These are phyloP conservation scores for Arctium lappa DNA, from an alignment of 129 eudicot genomes.

Conservation along the genomic window DNA sequence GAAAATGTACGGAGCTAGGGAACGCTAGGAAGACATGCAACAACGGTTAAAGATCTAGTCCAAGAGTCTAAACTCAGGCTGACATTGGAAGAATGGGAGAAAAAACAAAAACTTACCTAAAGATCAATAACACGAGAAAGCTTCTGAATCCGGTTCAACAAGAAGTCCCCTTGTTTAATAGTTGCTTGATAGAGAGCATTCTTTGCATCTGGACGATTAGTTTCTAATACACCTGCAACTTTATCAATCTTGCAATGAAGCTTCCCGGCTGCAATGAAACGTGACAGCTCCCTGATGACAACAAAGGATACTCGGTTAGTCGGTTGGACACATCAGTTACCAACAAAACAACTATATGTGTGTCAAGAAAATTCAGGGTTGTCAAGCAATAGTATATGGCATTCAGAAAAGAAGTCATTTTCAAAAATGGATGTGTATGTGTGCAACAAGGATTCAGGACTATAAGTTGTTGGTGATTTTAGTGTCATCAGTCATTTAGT, in stretches of 20 bases:
- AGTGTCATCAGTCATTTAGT: neutral
- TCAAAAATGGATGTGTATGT: too few species aligned
- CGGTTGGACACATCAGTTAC: neutral
- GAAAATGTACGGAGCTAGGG: neutral
- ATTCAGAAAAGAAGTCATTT: too few species aligned
- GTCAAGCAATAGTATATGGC: too few species aligned
- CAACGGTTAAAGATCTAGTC: neutral
- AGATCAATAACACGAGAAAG: slow-evolving; percentile 95
- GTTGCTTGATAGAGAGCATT: slow-evolving; percentile 97
- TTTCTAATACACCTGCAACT: slow-evolving; percentile 95
- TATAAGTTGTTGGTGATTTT: neutral
- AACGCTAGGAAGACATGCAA: neutral
- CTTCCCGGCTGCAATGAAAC: slow-evolving; percentile 96
- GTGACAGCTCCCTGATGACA: slow-evolving; percentile 78
- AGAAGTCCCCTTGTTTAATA: slow-evolving; percentile 91
- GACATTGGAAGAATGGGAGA: neutral
- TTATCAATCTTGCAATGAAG: slow-evolving; percentile 97
- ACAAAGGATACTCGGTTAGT: neutral
- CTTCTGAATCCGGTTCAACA: slow-evolving; percentile 91
- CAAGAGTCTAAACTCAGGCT: neutral
- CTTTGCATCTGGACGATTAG: slow-evolving; percentile 96
- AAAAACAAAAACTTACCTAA: slow-evolving; percentile 23
- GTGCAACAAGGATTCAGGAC: too few species aligned
- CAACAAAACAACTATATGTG: neutral
- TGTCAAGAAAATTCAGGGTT: too few species aligned